These are phyloP conservation scores for Metarhizium rileyi DNA, from an alignment of 2,329 filamentous ascomycete species.

Conservation along the genomic window DNA sequence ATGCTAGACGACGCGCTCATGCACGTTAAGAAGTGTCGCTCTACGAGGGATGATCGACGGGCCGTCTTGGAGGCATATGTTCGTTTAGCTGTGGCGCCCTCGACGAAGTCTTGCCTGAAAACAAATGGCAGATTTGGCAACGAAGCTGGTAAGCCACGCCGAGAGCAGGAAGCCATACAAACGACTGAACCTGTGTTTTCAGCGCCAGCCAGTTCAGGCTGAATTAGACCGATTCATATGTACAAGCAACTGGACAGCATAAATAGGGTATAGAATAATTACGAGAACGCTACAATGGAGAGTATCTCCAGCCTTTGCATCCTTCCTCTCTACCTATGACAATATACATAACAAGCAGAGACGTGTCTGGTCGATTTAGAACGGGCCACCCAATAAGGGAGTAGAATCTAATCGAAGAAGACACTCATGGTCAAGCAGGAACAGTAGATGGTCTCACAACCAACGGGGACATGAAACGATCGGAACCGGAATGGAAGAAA, in stretches of 20 bases:
- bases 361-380: no score
- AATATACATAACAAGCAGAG: no score
- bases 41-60: conserved; percentile 9
- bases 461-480: background rate
- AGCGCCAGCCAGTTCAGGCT: conserved; percentile 1
- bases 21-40: conserved; percentile 16
- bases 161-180: background rate
- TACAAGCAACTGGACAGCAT: background rate
- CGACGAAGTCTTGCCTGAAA: background rate
- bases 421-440: background rate
- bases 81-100: conserved; percentile 4
- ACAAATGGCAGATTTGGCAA: background rate
- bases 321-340: no score
- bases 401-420: background rate
- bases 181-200: background rate
- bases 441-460: background rate
- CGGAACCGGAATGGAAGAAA: background rate
- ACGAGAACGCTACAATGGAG: background rate
- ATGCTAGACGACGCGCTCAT: conserved; percentile 15
- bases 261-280: background rate
- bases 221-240: conserved; percentile 3
- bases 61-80: conserved; percentile 14
- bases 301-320: no score
- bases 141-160: background rate
- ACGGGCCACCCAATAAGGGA: no score